These are phyloP conservation scores for Lentinula sp. DNA, from an alignment of 768 basidiomycete genomes.

Conservation along the genomic window DNA sequence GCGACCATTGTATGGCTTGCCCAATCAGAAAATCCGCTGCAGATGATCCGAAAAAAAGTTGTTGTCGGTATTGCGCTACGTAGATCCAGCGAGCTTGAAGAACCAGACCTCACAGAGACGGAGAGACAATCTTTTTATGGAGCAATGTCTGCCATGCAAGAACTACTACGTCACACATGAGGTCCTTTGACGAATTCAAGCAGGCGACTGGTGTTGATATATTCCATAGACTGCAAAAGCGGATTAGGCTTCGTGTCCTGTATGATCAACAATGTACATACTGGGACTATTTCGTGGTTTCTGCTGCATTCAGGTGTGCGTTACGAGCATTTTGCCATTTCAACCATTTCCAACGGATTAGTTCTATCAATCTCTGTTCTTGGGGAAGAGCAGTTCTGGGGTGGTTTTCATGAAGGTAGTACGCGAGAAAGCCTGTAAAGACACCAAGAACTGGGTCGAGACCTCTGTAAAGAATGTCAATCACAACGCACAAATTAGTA, in stretches of 20 bases:
- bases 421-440: conserved; percentile 74
- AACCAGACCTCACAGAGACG: conserved; percentile 22
- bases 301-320: not conserved
- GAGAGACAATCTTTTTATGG: conserved; percentile 41
- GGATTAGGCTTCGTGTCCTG: not conserved
- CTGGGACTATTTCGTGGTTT: not conserved
- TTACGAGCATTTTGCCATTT: conserved; percentile 21
- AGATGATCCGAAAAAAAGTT: conserved; percentile 47
- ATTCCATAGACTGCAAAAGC: not conserved
- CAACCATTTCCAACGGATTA: conserved; percentile 64
- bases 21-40: conserved; percentile 32
- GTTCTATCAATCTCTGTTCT: conserved; percentile 46
- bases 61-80: conserved; percentile 72
- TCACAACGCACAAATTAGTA: not conserved
- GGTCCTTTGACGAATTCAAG: not conserved
- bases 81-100: conserved; percentile 23
- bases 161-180: conserved; percentile 21
- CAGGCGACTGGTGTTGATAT: not conserved
- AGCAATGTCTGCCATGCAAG: conserved; percentile 43
- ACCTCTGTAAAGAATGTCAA: conserved; percentile 29
- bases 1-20: conserved; percentile 77
- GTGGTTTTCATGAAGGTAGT: conserved; percentile 74
- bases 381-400: conserved; percentile 61
- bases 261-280: not conserved
- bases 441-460: conserved; percentile 71